Conservation (phyloP, 202 grass and related monocot species). For the Carex sylvatica region DNA sequence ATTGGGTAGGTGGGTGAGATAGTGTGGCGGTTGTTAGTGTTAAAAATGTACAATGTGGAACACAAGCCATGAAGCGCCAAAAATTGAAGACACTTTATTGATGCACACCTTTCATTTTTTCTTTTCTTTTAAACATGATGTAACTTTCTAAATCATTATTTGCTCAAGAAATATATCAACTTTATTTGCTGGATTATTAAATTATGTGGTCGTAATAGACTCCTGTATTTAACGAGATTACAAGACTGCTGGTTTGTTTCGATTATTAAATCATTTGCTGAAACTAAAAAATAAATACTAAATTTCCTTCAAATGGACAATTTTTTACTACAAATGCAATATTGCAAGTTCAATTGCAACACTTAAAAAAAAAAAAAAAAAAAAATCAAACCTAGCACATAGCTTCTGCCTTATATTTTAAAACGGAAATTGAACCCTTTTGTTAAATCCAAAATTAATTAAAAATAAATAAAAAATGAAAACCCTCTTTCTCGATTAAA, state of each 20-base stretch:
- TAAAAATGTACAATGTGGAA: not conserved
- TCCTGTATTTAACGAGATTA: not conserved
- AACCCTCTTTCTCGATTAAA: not conserved
- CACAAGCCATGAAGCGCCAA: constrained; percentile 2
- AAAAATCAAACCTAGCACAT: not conserved
- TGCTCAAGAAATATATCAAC: not conserved
- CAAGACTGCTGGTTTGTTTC: not conserved
- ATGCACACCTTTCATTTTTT: not conserved
- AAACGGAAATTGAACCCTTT: not conserved
- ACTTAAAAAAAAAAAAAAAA: not conserved
- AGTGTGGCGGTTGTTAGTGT: not conserved
- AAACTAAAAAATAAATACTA: not conserved
- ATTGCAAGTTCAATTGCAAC: not conserved
- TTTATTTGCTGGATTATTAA: not conserved
- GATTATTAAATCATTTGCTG: too few species aligned
- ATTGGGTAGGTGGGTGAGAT: not conserved
- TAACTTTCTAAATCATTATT: not conserved
- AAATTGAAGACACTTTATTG: not conserved
- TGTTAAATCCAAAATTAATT: too few species aligned
- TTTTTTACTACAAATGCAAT: not conserved
- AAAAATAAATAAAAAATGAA: not conserved
- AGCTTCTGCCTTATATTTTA: not conserved
- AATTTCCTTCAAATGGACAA: not conserved
- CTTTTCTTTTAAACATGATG: not conserved
- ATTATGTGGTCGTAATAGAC: not conserved